Base-by-base conservation (phyloP, 805 yeast genomes). In the Priceomyces medius region DNA sequence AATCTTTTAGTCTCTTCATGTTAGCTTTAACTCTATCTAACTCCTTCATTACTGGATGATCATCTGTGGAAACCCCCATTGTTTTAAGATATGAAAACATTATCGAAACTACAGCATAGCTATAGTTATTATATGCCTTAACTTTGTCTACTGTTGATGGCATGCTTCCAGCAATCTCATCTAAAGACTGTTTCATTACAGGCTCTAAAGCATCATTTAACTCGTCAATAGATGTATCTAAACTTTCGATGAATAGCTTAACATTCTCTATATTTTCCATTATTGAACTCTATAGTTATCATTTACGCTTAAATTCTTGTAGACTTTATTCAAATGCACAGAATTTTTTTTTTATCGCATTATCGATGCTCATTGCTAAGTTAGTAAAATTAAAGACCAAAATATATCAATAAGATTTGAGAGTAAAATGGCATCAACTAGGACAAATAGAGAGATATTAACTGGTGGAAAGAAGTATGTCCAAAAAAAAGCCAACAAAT, bases 391-490 rank as follows among this genome's bases (percentile, higher is more conserved):
- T n/a, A 31, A 7, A 13, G 18, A 7, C 8, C 19, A 13, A 17
- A 31, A n/a, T 31, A 31, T 23, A 23, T 6, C 7, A 17, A 7
- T 13, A 5, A 31, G 18, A 31, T n/a, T 19, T 12, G 14, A 5
- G 14, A 27, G 4, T 21, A 38, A n/a, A 20, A 54, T 53, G 62
- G 51, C 54, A n/a, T 44, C 51, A 20, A 42, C 49, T 36, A 64
- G 68, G 50, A 69, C 74, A 3, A 90, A 91, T 62, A 79, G 96
- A 64, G 91, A 89, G 55, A 79, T 90, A 42, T 82, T 90, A 59
- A 85, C 96, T 7, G 88, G 95, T 26, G 97, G 95, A 54, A 80
- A 84, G 63, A 78, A 76, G 51, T 90, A 89, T 61, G 82, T 83
- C 13, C 78, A 79, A 40, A 84, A 82, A 50, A 83, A 81, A 56